Evolutionary conservation across 257 asterid genomes (phyloP).

Genomic region (Phtheirospermum japonicum): DNA sequence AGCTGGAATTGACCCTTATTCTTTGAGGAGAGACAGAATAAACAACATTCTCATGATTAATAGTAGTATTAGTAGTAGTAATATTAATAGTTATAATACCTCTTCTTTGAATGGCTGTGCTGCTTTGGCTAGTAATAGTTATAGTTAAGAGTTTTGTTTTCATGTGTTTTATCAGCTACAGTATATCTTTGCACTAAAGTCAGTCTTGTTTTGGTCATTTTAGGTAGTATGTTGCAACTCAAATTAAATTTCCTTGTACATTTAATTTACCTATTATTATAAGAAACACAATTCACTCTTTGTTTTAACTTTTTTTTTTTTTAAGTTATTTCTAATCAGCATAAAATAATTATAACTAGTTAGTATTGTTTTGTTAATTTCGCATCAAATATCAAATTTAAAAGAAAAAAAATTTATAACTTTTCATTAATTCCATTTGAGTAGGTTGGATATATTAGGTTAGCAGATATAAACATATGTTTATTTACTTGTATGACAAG

Average conservation of each 20-base stretch:
- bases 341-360: too few species aligned
- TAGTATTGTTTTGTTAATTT: too few species aligned
- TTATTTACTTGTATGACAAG: too few species aligned
- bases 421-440: too few species aligned
- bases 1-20: conserved; percentile 80
- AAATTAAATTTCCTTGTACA: background rate
- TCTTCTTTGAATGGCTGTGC: background rate
- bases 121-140: too few species aligned
- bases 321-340: too few species aligned
- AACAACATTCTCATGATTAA: conserved; percentile 34
- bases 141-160: too few species aligned
- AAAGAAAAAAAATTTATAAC: too few species aligned
- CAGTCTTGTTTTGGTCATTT: background rate
- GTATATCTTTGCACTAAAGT: background rate
- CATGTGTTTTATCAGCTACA: too few species aligned
- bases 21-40: conserved; percentile 61
- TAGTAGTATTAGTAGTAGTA: background rate
- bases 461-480: too few species aligned
- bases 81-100: background rate
- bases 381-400: too few species aligned
- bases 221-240: background rate
- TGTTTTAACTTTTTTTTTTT: background rate
- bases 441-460: too few species aligned
- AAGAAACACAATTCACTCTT: background rate
- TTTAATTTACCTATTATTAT: background rate